These are phyloP conservation scores for Mangifera indica DNA, from an alignment of 345 rosid species.

Conservation along the genomic window DNA sequence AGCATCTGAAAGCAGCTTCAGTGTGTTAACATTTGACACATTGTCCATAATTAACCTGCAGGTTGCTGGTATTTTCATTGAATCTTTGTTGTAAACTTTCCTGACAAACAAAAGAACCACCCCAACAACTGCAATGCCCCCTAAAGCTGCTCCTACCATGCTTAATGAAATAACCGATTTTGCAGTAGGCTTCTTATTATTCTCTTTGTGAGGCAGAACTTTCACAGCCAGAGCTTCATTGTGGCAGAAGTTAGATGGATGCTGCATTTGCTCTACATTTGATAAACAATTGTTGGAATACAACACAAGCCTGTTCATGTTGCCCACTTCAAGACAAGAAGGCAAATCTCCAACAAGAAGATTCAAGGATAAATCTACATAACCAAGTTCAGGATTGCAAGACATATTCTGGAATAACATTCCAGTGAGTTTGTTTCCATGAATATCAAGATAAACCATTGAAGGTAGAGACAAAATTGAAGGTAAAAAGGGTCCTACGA, in stretches of 20 bases:
- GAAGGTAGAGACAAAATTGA: conserved; percentile 51
- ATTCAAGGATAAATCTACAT: conserved; percentile 53
- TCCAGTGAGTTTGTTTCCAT: conserved; percentile 52
- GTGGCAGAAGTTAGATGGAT: conserved; percentile 46
- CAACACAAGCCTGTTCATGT: conserved; percentile 22
- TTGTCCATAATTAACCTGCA: conserved; percentile 34
- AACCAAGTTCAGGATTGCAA: conserved; percentile 40
- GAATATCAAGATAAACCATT: conserved; percentile 42
- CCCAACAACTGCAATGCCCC: conserved; percentile 34
- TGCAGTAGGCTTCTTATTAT: conserved; percentile 18
- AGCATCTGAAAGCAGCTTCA: conserved; percentile 65
- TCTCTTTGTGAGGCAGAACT: conserved; percentile 34
- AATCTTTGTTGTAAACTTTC: conserved; percentile 17
- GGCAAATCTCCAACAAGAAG: conserved; percentile 60
- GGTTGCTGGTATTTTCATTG: conserved; percentile 20
- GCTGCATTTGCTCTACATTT: conserved; percentile 38
- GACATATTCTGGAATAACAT: conserved; percentile 47
- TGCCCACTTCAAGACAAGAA: conserved; percentile 32
- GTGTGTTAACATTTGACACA: conserved; percentile 31
- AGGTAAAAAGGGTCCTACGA: conserved; percentile 52
- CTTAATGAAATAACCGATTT: conserved; percentile 40
- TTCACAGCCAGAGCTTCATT: conserved; percentile 61
- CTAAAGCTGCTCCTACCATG: conserved; percentile 43
- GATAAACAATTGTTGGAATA: conserved; percentile 53
- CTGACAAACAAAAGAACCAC: conserved; percentile 30